These are phyloP conservation scores for Ogataea degrootiae DNA, from an alignment of 805 yeast species.

Conservation along the genomic window DNA sequence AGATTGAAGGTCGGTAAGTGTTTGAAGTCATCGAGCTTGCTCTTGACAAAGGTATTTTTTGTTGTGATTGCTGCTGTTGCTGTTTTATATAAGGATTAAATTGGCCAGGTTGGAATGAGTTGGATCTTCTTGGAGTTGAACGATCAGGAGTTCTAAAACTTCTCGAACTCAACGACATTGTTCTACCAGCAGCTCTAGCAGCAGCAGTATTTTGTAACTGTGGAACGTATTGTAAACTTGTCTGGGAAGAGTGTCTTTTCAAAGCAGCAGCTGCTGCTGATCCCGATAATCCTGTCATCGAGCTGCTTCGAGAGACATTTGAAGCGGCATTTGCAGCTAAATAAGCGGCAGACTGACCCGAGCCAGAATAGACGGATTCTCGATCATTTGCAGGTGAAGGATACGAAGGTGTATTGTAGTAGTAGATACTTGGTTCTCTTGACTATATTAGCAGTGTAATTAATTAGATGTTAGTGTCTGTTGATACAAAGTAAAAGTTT, in stretches of 20 bases:
- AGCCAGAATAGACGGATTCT: neutral
- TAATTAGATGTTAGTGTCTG: neutral
- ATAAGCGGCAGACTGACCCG: conserved; percentile 11
- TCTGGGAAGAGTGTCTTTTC: conserved; percentile 17
- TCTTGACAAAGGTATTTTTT: conserved; percentile 12
- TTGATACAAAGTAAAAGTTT: neutral
- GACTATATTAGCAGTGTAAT: conserved; percentile 8
- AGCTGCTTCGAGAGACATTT: conserved; percentile 15
- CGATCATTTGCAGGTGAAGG: neutral
- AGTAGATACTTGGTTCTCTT: conserved; percentile 24
- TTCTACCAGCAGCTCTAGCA: conserved; percentile 12
- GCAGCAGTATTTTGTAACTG: neutral
- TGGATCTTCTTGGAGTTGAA: conserved; percentile 17
- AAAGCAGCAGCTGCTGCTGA: conserved; percentile 31
- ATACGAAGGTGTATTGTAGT: conserved; percentile 8
- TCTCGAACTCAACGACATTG: conserved; percentile 31
- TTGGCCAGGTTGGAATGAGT: conserved; percentile 21
- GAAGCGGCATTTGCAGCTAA: conserved; percentile 24
- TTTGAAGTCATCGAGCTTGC: conserved; percentile 20
- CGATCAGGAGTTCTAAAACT: conserved; percentile 21
- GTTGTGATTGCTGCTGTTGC: conserved; percentile 3
- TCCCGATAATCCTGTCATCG: conserved; percentile 24
- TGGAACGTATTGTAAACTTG: conserved; percentile 1
- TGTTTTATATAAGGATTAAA: conserved; percentile 11
- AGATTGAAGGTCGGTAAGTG: conserved; percentile 8